These are phyloP conservation scores for Allium cepa DNA, from an alignment of 106 monocot species.

Conservation along the genomic window DNA sequence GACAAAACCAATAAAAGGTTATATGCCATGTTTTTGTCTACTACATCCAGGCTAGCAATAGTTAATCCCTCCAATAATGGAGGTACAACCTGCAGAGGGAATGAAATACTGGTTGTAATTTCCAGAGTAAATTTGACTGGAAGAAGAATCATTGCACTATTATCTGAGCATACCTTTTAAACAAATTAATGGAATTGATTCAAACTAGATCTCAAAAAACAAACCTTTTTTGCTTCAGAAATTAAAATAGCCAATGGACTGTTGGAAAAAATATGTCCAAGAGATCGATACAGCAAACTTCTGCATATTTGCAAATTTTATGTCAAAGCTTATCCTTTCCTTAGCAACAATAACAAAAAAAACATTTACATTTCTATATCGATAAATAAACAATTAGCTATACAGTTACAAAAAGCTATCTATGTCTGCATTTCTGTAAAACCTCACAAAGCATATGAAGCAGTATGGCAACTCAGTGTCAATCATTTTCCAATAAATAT, in stretches of 20 bases:
- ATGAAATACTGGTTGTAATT: slow-evolving; percentile 1
- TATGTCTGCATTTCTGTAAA: no score
- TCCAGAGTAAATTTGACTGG: background rate
- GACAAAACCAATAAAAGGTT: slow-evolving; percentile 68
- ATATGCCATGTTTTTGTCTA: slow-evolving; percentile 73
- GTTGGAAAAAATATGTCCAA: slow-evolving; percentile 69
- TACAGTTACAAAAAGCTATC: no score
- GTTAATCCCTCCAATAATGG: slow-evolving; percentile 53
- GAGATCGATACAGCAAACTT: slow-evolving; percentile 55
- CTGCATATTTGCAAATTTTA: slow-evolving; percentile 24
- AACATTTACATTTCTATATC: no score
- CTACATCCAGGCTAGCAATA: slow-evolving; percentile 31
- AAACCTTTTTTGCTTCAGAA: slow-evolving; percentile 70
- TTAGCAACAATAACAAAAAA: no score
- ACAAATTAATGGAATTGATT: background rate
- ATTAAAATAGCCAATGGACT: slow-evolving; percentile 68
- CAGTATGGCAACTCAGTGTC: no score
- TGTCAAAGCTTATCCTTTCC: no score
- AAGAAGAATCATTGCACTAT: background rate
- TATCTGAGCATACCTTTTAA: background rate
- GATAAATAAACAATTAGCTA: no score
- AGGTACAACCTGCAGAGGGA: slow-evolving; percentile 62
- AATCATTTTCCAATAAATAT: no score
- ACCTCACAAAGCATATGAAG: no score
- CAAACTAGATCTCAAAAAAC: slow-evolving; percentile 1